Percentiles rank a stretch among this genome's conserved stretches.
These are phyloP conservation scores for Graphiopsis chlorocephala DNA, from an alignment of 2,329 filamentous ascomycete species.

Conservation along the genomic window DNA sequence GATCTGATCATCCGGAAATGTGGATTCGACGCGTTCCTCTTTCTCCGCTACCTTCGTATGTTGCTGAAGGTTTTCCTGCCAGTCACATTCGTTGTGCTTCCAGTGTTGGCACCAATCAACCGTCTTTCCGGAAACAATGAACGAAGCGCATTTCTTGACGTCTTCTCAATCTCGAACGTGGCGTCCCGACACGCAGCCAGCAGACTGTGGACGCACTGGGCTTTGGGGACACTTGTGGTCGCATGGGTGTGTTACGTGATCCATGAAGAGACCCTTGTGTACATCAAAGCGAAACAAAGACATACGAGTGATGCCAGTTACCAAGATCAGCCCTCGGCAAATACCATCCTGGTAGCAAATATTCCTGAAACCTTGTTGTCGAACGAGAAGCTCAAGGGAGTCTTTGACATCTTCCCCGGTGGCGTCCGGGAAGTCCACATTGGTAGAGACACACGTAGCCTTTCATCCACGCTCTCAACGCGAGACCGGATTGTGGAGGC, in stretches of 20 bases:
- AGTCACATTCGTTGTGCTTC: constrained; percentile 72
- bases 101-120: constrained; percentile 84
- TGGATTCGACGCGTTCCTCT: constrained; percentile 95
- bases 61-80: constrained; percentile 90
- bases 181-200: constrained; percentile 61
- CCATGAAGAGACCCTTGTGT: constrained; percentile 80
- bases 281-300: constrained; percentile 88
- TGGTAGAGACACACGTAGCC: constrained; percentile 79
- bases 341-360: constrained; percentile 86
- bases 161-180: constrained; percentile 84
- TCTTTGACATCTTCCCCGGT: constrained; percentile 95
- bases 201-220: constrained; percentile 76
- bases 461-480: constrained; percentile 78
- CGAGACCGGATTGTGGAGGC: constrained; percentile 67
- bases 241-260: constrained; percentile 83
- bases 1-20: constrained; percentile 93
- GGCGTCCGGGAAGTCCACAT: constrained; percentile 96
- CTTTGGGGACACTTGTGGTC: constrained; percentile 75
- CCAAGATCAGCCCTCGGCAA: constrained; percentile 89
- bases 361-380: constrained; percentile 90
- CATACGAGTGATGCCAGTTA: constrained; percentile 94
- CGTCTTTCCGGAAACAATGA: constrained; percentile 53
- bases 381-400: constrained; percentile 71
- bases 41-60: constrained; percentile 82
- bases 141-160: constrained; percentile 63